A percentile compares a stretch with the other conserved stretches of the same genome.
Conservation (phyloP, 164 flowering plant genomes). For the Vitis labrusca region DNA sequence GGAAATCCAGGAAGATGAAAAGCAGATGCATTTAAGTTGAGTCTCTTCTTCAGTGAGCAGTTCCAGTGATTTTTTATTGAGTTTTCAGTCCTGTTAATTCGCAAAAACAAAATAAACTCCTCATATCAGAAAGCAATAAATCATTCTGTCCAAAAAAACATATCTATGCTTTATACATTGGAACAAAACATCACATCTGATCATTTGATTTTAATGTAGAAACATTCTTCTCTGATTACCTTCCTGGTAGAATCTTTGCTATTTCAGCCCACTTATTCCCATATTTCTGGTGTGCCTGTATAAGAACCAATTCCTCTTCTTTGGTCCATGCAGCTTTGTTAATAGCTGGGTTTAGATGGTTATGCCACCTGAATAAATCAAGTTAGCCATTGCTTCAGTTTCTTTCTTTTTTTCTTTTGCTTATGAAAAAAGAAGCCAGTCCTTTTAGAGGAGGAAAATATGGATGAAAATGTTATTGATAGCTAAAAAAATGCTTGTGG, state of each 20-base stretch:
- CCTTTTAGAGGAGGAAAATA: no score
- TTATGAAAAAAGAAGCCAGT: no score
- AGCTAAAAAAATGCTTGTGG: no score
- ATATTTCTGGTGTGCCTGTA: conserved; percentile 32
- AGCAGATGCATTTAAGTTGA: conserved; percentile 10
- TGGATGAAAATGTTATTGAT: no score
- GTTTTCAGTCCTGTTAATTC: conserved; percentile 38
- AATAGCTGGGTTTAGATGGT: conserved; percentile 62
- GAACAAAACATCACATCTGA: no score
- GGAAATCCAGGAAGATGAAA: neutral
- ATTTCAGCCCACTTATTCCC: conserved; percentile 80
- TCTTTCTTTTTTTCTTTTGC: no score
- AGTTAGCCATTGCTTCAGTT: no score
- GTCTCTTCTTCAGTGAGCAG: conserved; percentile 32
- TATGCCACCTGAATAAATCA: conserved; percentile 56
- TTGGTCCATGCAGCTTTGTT: conserved; percentile 59
- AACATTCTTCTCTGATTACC: conserved; percentile 28
- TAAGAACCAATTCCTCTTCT: conserved; percentile 48
- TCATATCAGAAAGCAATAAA: neutral
- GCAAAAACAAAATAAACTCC: neutral
- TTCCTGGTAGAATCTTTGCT: conserved; percentile 59
- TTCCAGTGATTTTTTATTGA: conserved; percentile 57
- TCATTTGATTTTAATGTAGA: no score
- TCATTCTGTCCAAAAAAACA: no score
- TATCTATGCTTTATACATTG: no score